Conservation (phyloP, 768 basidiomycete genomes). For the Boletellus ananiceps region DNA sequence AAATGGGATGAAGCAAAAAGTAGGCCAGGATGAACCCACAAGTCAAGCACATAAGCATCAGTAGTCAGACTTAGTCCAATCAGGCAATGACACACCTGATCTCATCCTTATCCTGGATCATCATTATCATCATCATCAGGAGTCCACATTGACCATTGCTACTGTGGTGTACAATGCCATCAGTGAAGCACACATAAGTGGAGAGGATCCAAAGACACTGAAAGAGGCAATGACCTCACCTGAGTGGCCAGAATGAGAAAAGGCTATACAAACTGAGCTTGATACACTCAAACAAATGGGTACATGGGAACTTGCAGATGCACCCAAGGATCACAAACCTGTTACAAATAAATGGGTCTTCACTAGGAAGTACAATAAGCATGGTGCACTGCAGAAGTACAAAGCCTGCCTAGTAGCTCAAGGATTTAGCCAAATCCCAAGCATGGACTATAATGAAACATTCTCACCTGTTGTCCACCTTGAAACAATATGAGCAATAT, state of each 20-base stretch:
- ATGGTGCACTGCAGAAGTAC: constrained; percentile 9
- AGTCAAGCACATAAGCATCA: too few species aligned
- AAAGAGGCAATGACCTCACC: not conserved
- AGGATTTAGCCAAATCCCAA: constrained; percentile 36
- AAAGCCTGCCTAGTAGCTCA: constrained; percentile 38
- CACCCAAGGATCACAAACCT: not conserved
- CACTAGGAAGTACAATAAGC: not conserved
- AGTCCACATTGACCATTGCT: not conserved
- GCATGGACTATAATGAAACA: constrained; percentile 34
- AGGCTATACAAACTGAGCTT: not conserved
- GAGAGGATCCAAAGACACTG: not conserved
- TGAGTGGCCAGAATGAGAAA: not conserved
- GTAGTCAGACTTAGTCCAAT: too few species aligned
- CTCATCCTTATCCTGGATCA: too few species aligned
- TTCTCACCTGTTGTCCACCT: constrained; percentile 28
- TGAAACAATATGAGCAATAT: constrained; percentile 17
- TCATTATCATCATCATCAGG: too few species aligned
- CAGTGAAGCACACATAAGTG: not conserved
- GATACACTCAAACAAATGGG: constrained; percentile 17
- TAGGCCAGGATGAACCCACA: too few species aligned
- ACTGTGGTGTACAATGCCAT: not conserved
- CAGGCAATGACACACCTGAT: too few species aligned
- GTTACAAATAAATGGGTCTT: constrained; percentile 2
- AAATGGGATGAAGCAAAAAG: too few species aligned
- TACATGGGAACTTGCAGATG: not conserved